Evolutionary conservation across 2,329 filamentous ascomycete genomes (phyloP).

Genomic region (Pseudogymnoascus sp.): DNA sequence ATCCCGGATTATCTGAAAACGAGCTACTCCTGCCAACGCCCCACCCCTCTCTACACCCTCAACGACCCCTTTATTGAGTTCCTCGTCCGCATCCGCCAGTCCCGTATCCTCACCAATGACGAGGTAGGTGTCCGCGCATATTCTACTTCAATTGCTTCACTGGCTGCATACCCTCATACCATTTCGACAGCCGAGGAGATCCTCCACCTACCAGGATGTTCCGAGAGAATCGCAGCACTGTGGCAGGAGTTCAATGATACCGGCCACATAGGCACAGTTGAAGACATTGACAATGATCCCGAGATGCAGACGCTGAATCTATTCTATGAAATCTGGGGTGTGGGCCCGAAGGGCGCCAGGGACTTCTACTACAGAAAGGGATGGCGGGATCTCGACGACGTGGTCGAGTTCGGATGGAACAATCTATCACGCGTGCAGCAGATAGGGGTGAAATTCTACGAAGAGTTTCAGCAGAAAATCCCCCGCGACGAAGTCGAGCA

Average conservation of each 20-base stretch:
- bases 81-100: conserved; percentile 65
- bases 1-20: conserved; percentile 60
- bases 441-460: conserved; percentile 89
- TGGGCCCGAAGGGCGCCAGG: conserved; percentile 71
- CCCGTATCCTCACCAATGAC: conserved; percentile 65
- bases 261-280: conserved; percentile 55
- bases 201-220: conserved; percentile 64
- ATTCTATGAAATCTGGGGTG: conserved; percentile 90
- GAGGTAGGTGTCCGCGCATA: conserved; percentile 79
- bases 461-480: conserved; percentile 70
- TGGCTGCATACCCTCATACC: conserved; percentile 67
- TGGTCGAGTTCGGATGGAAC: conserved; percentile 76
- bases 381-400: conserved; percentile 79
- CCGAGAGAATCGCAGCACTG: conserved; percentile 68
- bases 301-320: conserved; percentile 55
- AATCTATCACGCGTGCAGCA: conserved; percentile 73
- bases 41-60: conserved; percentile 60
- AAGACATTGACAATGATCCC: conserved; percentile 56
- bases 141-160: conserved; percentile 72
- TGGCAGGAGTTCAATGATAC: conserved; percentile 66
- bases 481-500: conserved; percentile 64
- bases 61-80: conserved; percentile 70
- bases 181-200: conserved; percentile 34
- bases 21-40: conserved; percentile 73
- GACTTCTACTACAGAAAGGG: conserved; percentile 68